These are phyloP conservation scores for Prunus yedoensis DNA, from an alignment of 331 rosid species.

Conservation along the genomic window DNA sequence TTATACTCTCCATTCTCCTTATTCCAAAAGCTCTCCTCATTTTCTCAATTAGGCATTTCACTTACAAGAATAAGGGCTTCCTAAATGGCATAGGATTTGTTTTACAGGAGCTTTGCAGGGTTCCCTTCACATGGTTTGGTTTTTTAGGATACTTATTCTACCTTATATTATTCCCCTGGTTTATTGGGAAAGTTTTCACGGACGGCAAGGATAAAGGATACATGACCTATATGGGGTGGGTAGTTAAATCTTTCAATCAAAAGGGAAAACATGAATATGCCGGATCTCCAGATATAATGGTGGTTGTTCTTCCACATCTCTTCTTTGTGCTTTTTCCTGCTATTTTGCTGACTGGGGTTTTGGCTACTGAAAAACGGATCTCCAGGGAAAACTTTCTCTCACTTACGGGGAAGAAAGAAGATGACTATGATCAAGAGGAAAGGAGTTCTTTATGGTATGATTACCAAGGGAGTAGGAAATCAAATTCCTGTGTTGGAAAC, in stretches of 20 bases:
- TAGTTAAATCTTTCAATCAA: conserved; percentile 44
- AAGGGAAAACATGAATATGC: conserved; percentile 50
- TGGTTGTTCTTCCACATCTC: conserved; percentile 84
- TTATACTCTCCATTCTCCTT: conserved; percentile 55
- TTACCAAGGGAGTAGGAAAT: conserved; percentile 26
- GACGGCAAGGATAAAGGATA: conserved; percentile 53
- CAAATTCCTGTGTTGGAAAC: conserved; percentile 34
- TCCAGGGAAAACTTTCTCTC: conserved; percentile 47
- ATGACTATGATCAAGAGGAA: conserved; percentile 45
- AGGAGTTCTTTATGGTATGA: conserved; percentile 26
- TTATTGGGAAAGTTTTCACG: conserved; percentile 66
- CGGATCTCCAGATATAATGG: conserved; percentile 85
- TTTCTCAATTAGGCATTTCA: conserved; percentile 53
- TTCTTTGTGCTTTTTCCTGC: conserved; percentile 73
- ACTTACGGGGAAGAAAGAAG: conserved; percentile 70
- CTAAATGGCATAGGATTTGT: conserved; percentile 53
- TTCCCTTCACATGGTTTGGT: conserved; percentile 64
- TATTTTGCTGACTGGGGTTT: conserved; percentile 46
- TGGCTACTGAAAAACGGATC: conserved; percentile 65
- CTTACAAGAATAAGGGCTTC: conserved; percentile 54
- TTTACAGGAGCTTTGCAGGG: conserved; percentile 69
- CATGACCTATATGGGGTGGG: conserved; percentile 97
- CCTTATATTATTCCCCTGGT: conserved; percentile 79
- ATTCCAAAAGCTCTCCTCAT: conserved; percentile 66
- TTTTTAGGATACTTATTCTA: conserved; percentile 65